Base-by-base conservation (phyloP, 1,139 yeast genomes). In the Yamadazyma trypodendri region DNA sequence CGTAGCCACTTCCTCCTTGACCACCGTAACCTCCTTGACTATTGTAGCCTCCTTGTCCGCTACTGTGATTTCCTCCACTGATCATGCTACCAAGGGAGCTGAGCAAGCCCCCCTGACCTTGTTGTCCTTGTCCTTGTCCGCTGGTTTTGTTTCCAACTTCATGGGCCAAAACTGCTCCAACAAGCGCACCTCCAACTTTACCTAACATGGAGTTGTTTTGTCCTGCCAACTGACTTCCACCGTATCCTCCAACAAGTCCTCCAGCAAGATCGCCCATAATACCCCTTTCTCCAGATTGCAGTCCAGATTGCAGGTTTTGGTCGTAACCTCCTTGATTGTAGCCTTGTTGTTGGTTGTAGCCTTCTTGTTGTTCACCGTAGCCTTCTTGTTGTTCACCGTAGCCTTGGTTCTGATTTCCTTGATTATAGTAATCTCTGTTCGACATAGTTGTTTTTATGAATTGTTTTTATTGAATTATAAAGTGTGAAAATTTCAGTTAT, bases 141-240 rank as follows among this genome's bases (percentile, higher is more conserved):
- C 66, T 65, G 36, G 51, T 49, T 28, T 45, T 52, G 55, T 78
- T 68, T 51, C 75, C 81, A 32, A 70, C 50, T 61, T 77, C 72
- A 63, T 76, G 72, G 37, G 81, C 84, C 34, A 72, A 72, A 46
- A 77, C 50, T 23, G 84, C 84, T 53, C 86, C 84, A 28, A 72
- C 76, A 51, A 80, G 50, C 28, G 79, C 83, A 55, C 86, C 86
- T 16, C 71, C 72, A 41, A 78, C 60, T 35, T 75, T 71, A 38
- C 81, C 80, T 28, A 79, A 51, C 14, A 68, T 72, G 14, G 76
- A 65, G 60, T 78, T 83, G 60, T 78, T 83, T 37, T 34, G 31
- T 31, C 65, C 63, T 15, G 72, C 63, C 15, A 68, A 36, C 48
- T 69, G 61, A 36, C 61, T 52, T 40, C 79, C 78, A 50, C 76